Conservation (phyloP, 148 eudicot species). For the Rhododendron williamsianum region DNA sequence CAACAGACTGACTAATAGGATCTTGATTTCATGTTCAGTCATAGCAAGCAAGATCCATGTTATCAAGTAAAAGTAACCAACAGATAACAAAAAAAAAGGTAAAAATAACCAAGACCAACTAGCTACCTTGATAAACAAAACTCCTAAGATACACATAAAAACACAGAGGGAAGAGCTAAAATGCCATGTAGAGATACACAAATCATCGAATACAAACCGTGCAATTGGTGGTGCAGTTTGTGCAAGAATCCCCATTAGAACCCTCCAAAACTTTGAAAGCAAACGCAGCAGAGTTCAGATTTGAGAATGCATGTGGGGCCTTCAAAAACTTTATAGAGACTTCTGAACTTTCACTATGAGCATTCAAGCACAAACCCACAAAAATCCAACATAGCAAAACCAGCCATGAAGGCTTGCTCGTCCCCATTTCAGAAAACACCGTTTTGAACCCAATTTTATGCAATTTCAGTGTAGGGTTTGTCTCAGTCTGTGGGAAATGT, state of each 20-base stretch:
- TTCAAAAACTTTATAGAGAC: slow-evolving; percentile 52
- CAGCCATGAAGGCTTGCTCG: slow-evolving; percentile 29
- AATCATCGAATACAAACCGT: slow-evolving; percentile 44
- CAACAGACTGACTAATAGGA: too few relatives aligned
- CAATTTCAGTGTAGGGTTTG: neutral
- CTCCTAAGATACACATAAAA: neutral
- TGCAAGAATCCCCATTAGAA: slow-evolving; percentile 31
- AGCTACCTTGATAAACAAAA: neutral
- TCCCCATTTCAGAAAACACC: slow-evolving; percentile 40
- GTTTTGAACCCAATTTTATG: neutral
- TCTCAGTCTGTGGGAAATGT: neutral
- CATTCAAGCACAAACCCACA: slow-evolving; percentile 33
- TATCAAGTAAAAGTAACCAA: neutral
- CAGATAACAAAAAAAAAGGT: neutral
- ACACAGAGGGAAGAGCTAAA: neutral
- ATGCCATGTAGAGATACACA: neutral
- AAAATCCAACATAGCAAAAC: slow-evolving; percentile 45
- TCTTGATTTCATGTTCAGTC: too few relatives aligned
- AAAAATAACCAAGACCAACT: neutral
- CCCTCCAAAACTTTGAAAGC: slow-evolving; percentile 49
- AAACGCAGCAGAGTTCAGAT: slow-evolving; percentile 52
- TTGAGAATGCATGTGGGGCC: slow-evolving; percentile 54
- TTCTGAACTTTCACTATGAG: slow-evolving; percentile 39
- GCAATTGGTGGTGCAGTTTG: slow-evolving; percentile 56
- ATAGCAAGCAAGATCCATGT: neutral